These are phyloP conservation scores for Coemansia sp. DNA, from an alignment of 192 early-diverging fungal species.

Conservation along the genomic window DNA sequence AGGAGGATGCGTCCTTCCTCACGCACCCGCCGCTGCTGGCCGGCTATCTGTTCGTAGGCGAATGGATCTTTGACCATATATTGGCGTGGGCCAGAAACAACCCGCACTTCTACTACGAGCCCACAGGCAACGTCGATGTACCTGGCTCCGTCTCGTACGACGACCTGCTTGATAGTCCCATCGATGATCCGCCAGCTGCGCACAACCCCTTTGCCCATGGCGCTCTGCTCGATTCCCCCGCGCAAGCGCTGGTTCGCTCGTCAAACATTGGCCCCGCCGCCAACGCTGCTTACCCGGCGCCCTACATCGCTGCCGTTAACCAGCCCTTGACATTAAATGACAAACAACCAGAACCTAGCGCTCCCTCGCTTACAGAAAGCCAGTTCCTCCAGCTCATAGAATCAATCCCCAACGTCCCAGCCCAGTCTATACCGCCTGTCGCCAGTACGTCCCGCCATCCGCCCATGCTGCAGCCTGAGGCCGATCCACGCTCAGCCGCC, in stretches of 20 bases:
- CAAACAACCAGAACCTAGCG: conserved; percentile 22
- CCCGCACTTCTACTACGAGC: conserved; percentile 29
- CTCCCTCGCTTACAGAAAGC: conserved; percentile 17
- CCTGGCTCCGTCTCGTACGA: conserved; percentile 8
- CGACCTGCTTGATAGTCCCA: conserved; percentile 1
- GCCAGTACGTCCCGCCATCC: neutral
- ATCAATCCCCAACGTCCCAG: neutral
- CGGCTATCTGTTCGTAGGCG: conserved; percentile 24
- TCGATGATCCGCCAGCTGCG: neutral
- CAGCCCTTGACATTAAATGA: neutral
- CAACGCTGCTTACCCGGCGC: conserved; percentile 2
- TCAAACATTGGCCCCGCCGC: neutral
- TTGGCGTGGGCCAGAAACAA: conserved; percentile 23
- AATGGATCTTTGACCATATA: conserved; percentile 21
- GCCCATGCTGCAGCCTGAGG: neutral
- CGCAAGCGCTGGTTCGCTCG: neutral
- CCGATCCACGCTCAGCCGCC: neutral
- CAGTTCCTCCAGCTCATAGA: conserved; percentile 12
- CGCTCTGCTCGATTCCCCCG: neutral
- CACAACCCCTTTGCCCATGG: neutral
- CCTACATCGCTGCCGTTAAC: conserved; percentile 20
- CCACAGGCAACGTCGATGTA: neutral
- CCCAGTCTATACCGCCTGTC: neutral
- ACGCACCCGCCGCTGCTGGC: conserved; percentile 16
- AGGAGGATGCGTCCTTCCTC: neutral